phyloP scores from a whole-genome alignment of 139 green algal genomes.

The Spirogloea muscicola region DNA sequence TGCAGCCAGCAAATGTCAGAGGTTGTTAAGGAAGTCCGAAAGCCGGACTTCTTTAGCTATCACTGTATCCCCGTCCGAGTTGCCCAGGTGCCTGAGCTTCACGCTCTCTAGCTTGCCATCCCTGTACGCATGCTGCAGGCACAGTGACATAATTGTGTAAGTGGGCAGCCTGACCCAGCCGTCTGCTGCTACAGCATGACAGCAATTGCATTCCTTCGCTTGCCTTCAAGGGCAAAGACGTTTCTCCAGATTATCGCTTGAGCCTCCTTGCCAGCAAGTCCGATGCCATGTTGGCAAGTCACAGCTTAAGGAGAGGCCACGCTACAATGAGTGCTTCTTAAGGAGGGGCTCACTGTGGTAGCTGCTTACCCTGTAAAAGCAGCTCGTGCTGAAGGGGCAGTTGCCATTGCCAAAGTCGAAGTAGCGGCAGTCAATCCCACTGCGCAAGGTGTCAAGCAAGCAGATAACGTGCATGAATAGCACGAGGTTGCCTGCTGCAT shows the following conservation, averaged over 20 bases:
- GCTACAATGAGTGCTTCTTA: neutral
- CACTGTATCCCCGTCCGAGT: slow-evolving; percentile 10
- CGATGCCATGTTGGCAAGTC: neutral
- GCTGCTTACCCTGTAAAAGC: slow-evolving; percentile 42
- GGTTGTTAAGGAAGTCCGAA: too few species aligned
- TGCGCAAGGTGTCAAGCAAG: neutral
- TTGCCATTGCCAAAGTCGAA: slow-evolving; percentile 49
- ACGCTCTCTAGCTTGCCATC: slow-evolving; percentile 12
- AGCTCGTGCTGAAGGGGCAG: slow-evolving; percentile 50
- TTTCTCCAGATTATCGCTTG: neutral
- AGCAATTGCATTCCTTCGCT: too few species aligned
- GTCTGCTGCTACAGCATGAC: neutral
- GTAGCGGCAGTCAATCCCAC: slow-evolving; percentile 44
- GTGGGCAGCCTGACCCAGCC: neutral
- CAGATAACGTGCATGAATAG: neutral
- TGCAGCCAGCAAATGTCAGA: too few species aligned
- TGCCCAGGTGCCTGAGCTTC: slow-evolving; percentile 15
- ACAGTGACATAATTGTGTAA: neutral
- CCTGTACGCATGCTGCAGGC: slow-evolving; percentile 17
- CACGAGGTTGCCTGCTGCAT: neutral
- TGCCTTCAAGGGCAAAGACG: too few species aligned
- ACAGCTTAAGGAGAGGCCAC: neutral
- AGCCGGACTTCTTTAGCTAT: slow-evolving; percentile 28
- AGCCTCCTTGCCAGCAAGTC: neutral
- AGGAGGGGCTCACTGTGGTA: neutral